These are phyloP conservation scores for Knoxdaviesia capensis DNA, from an alignment of 2,329 filamentous ascomycete genomes.

Conservation along the genomic window DNA sequence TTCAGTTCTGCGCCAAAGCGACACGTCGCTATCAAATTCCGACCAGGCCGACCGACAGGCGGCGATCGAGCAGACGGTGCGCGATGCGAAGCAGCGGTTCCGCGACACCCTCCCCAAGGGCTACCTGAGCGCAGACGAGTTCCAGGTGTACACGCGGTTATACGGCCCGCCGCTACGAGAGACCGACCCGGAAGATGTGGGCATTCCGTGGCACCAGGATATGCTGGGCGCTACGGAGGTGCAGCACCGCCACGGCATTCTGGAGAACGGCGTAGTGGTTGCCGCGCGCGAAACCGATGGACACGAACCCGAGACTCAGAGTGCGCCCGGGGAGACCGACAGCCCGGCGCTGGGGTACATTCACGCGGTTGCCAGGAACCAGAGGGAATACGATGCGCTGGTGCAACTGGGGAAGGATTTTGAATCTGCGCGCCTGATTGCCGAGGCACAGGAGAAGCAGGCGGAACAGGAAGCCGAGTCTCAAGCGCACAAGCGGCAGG, in stretches of 20 bases:
- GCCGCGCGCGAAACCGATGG: slow-evolving; percentile 11
- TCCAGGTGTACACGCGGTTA: slow-evolving; percentile 54
- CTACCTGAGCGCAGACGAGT: slow-evolving; percentile 50
- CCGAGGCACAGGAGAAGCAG: slow-evolving; percentile 14
- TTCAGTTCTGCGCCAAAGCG: background rate
- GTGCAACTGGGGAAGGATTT: slow-evolving; percentile 37
- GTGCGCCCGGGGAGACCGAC: slow-evolving; percentile 19
- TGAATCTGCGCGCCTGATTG: slow-evolving; percentile 14
- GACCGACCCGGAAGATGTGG: slow-evolving; percentile 38
- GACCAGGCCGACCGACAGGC: slow-evolving; percentile 2
- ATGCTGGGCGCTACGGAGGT: slow-evolving; percentile 1
- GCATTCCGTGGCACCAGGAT: slow-evolving; percentile 16
- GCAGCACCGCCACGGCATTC: background rate
- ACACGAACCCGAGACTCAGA: slow-evolving; percentile 7
- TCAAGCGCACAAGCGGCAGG: slow-evolving; percentile 12
- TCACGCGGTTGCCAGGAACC: slow-evolving; percentile 27
- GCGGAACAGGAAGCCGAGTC: slow-evolving; percentile 13
- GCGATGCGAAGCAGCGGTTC: slow-evolving; percentile 53
- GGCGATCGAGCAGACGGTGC: slow-evolving; percentile 42
- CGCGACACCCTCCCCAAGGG: slow-evolving; percentile 57
- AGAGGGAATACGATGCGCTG: slow-evolving; percentile 33
- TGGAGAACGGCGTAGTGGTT: background rate
- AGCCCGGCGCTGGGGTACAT: slow-evolving; percentile 20
- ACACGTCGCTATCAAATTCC: background rate
- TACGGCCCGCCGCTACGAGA: slow-evolving; percentile 57